Percentiles rank a stretch among this genome's conserved stretches.
Evolutionary conservation across 352 stramenopile species (phyloP).

Genomic region (Phytophthora pini): DNA sequence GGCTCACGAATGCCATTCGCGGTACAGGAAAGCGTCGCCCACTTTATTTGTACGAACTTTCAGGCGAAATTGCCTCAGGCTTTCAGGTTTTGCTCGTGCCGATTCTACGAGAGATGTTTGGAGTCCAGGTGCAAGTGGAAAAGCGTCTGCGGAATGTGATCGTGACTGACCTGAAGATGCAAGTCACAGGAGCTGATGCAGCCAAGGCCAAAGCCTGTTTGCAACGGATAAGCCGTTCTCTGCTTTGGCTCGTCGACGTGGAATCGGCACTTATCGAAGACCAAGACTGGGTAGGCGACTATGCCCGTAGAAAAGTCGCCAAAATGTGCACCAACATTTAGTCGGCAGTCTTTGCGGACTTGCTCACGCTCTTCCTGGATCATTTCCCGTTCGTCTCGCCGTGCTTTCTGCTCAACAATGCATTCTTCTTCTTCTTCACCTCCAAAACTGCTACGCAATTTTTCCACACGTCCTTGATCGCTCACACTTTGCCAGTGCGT

Average conservation of each 20-base stretch:
- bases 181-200: slow-evolving; percentile 37
- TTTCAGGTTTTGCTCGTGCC: slow-evolving; percentile 72
- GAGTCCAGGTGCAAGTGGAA: slow-evolving; percentile 61
- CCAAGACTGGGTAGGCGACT: slow-evolving; percentile 45
- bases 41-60: slow-evolving; percentile 67
- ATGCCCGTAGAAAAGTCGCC: slow-evolving; percentile 42
- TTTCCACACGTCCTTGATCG: slow-evolving; percentile 14
- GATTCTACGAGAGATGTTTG: slow-evolving; percentile 63
- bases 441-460: slow-evolving; percentile 28
- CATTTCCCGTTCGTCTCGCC: slow-evolving; percentile 43
- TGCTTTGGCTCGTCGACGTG: slow-evolving; percentile 60
- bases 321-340: slow-evolving; percentile 46
- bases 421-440: slow-evolving; percentile 27
- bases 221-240: slow-evolving; percentile 60
- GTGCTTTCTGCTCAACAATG: slow-evolving; percentile 42
- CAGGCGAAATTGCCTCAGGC: slow-evolving; percentile 62
- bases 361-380: slow-evolving; percentile 59
- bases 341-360: slow-evolving; percentile 49
- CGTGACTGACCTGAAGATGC: slow-evolving; percentile 65
- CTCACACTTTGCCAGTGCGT: slow-evolving; percentile 58
- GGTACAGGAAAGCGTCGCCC: slow-evolving; percentile 56
- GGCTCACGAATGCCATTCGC: slow-evolving; percentile 72
- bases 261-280: slow-evolving; percentile 51
- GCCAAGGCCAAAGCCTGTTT: slow-evolving; percentile 44
- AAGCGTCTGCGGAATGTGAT: slow-evolving; percentile 67